Percentiles rank a stretch among this genome's conserved stretches.
These are phyloP conservation scores for Ampelocalamus luodianensis DNA, from an alignment of 176 grass and related monocot genomes.

Conservation along the genomic window DNA sequence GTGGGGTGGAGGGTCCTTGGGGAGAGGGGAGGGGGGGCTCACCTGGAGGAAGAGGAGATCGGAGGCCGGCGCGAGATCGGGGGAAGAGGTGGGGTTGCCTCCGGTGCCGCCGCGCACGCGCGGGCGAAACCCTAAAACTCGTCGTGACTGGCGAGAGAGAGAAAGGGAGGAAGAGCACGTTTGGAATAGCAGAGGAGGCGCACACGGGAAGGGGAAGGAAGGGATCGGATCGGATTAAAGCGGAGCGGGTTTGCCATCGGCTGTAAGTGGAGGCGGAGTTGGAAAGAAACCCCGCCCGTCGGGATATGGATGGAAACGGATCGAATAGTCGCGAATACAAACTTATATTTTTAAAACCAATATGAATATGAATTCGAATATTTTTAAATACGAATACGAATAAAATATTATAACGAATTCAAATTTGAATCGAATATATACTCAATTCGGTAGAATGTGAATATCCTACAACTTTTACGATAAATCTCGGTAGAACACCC, in stretches of 20 bases:
- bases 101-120: background rate
- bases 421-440: too few species aligned
- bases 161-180: background rate
- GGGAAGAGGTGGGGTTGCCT: background rate
- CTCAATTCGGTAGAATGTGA: too few species aligned
- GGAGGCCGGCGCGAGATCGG: background rate
- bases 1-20: background rate
- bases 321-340: too few species aligned
- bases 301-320: too few species aligned
- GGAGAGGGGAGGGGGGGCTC: background rate
- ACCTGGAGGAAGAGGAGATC: background rate
- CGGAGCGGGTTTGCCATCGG: background rate
- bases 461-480: too few species aligned
- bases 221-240: background rate
- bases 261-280: background rate
- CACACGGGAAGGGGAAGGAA: background rate
- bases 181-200: background rate
- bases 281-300: background rate
- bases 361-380: too few species aligned
- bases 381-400: too few species aligned
- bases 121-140: conserved; percentile 17
- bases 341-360: too few species aligned
- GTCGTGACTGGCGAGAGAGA: background rate
- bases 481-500: too few species aligned
- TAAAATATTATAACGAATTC: too few species aligned